These are phyloP conservation scores for Acanthamoeba healyi DNA, from an alignment of 208 protist genomes.

Conservation along the genomic window DNA sequence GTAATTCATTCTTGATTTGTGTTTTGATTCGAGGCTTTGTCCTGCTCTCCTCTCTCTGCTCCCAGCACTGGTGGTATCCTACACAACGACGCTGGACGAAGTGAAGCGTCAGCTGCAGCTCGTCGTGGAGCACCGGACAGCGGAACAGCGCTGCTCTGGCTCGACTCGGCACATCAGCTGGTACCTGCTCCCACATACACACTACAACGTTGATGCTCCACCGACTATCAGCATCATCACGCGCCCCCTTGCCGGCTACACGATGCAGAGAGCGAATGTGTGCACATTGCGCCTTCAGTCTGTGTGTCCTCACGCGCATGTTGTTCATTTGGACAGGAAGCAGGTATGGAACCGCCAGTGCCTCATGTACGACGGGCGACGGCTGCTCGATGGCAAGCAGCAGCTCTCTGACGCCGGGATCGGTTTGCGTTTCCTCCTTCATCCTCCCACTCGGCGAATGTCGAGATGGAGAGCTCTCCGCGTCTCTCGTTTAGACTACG, in stretches of 20 bases:
- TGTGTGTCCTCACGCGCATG: not conserved
- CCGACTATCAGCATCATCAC: not conserved
- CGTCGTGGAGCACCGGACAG: not conserved
- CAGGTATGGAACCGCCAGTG: constrained; percentile 33
- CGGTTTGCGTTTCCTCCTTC: not conserved
- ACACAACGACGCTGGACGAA: not conserved
- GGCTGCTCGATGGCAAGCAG: constrained; percentile 23
- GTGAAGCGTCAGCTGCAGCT: constrained; percentile 8
- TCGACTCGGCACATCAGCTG: constrained; percentile 1
- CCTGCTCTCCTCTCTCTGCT: too few species aligned
- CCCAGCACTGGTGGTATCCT: not conserved
- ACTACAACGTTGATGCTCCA: too few species aligned
- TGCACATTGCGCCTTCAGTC: too few species aligned
- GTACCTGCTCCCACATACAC: too few species aligned
- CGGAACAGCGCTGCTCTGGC: not conserved
- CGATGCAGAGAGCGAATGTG: too few species aligned
- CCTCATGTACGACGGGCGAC: not conserved
- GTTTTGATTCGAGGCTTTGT: not conserved
- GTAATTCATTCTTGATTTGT: not conserved
- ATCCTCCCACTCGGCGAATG: not conserved
- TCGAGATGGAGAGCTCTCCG: too few species aligned
- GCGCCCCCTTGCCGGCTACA: not conserved
- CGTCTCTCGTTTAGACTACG: too few species aligned
- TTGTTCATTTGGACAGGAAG: not conserved
- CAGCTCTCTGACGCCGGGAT: not conserved